phyloP scores from a whole-genome alignment of 2,329 filamentous ascomycete species.

The Colletotrichum scovillei region DNA sequence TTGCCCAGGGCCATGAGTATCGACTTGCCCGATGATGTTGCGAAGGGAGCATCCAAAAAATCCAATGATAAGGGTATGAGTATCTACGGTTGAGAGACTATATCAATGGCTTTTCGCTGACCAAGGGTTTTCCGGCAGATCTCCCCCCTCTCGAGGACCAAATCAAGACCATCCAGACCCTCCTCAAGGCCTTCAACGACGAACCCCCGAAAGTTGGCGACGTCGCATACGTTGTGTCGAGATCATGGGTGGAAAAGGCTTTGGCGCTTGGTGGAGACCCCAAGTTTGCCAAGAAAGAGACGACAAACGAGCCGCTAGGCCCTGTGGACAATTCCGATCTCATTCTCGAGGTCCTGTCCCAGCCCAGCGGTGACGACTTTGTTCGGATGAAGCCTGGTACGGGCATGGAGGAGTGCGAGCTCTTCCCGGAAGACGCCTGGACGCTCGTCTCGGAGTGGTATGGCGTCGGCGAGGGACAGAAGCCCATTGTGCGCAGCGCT shows the following conservation, averaged over 20 bases:
- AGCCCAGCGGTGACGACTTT: slow-evolving; percentile 66
- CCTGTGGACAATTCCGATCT: slow-evolving; percentile 91
- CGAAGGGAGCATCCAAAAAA: not conserved
- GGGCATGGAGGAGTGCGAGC: slow-evolving; percentile 77
- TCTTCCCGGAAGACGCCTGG: slow-evolving; percentile 86
- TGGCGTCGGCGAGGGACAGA: slow-evolving; percentile 75
- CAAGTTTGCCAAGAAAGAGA: slow-evolving; percentile 67
- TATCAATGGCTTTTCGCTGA: slow-evolving; percentile 3
- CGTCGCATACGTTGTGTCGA: slow-evolving; percentile 81
- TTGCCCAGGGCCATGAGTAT: slow-evolving; percentile 55
- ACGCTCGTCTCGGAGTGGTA: slow-evolving; percentile 85
- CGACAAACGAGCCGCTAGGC: slow-evolving; percentile 72
- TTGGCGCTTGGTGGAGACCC: slow-evolving; percentile 72
- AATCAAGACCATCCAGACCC: slow-evolving; percentile 75
- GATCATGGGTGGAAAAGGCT: slow-evolving; percentile 81
- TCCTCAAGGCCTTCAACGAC: slow-evolving; percentile 65
- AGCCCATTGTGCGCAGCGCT: slow-evolving; percentile 79
- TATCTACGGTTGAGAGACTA: not conserved
- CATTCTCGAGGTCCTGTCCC: slow-evolving; percentile 69
- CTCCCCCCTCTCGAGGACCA: slow-evolving; percentile 65
- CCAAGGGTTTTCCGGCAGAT: slow-evolving; percentile 33
- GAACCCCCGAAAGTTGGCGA: slow-evolving; percentile 75
- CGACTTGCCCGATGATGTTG: slow-evolving; percentile 47
- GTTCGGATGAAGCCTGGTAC: slow-evolving; percentile 79
- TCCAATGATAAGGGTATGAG: slow-evolving; percentile 23